Conservation (phyloP, 352 stramenopile species). For the Pythium rishiriense region DNA sequence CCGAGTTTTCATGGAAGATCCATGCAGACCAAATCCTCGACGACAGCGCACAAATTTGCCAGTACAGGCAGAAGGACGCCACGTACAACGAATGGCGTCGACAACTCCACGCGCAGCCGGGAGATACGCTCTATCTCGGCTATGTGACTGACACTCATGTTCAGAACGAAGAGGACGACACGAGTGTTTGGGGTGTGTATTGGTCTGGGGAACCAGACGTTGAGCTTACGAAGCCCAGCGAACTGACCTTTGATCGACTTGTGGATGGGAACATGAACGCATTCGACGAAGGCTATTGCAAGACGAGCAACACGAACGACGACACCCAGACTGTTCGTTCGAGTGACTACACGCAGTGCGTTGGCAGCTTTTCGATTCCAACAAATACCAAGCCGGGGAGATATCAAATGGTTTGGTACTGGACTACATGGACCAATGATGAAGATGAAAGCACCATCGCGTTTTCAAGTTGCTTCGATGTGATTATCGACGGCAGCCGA, state of each 20-base stretch:
- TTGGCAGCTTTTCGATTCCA: slow-evolving; percentile 36
- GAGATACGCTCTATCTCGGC: slow-evolving; percentile 31
- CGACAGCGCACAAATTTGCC: slow-evolving; percentile 21
- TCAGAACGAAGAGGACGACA: slow-evolving; percentile 27
- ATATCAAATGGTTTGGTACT: slow-evolving; percentile 46
- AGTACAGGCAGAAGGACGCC: slow-evolving; percentile 24
- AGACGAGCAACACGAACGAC: slow-evolving; percentile 15
- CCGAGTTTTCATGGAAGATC: slow-evolving; percentile 36
- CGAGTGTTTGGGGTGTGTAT: slow-evolving; percentile 35
- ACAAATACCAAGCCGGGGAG: slow-evolving; percentile 12
- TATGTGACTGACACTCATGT: slow-evolving; percentile 33
- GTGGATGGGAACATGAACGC: slow-evolving; percentile 27
- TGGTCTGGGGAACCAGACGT: slow-evolving; percentile 27
- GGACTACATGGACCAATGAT: slow-evolving; percentile 18
- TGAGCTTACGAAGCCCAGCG: slow-evolving; percentile 33
- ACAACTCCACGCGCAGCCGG: slow-evolving; percentile 25
- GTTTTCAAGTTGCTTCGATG: slow-evolving; percentile 34
- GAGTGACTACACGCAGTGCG: slow-evolving; percentile 34
- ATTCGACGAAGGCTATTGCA: slow-evolving; percentile 45
- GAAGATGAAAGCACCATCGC: slow-evolving; percentile 2
- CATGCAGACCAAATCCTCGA: slow-evolving; percentile 10
- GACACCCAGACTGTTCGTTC: slow-evolving; percentile 21
- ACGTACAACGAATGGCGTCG: slow-evolving; percentile 30
- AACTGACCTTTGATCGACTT: slow-evolving; percentile 27
- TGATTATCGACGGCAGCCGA: slow-evolving; percentile 15